Evolutionary conservation across 2,329 filamentous ascomycete genomes (phyloP).

Genomic region (Beauveria rudraprayagi): DNA sequence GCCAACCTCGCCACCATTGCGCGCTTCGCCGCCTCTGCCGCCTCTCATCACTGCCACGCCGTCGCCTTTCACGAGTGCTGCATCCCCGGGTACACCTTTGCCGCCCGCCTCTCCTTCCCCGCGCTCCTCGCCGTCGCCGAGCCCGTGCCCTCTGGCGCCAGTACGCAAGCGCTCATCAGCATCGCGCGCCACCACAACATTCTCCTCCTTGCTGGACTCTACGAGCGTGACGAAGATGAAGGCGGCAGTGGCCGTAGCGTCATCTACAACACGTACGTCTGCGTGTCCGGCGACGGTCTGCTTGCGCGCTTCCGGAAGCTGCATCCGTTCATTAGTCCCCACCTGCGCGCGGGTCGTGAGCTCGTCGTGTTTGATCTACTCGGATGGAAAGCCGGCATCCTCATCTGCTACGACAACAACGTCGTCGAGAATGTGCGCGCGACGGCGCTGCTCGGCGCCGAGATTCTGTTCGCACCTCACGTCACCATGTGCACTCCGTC

Average conservation of each 20-base stretch:
- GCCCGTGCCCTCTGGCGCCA: slow-evolving; percentile 1
- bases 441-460: slow-evolving; percentile 12
- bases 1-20: slow-evolving; percentile 11
- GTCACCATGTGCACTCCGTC: slow-evolving; percentile 17
- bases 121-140: slow-evolving; percentile 10
- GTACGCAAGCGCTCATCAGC: slow-evolving; percentile 1
- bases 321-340: slow-evolving; percentile 15
- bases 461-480: slow-evolving; percentile 16
- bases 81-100: slow-evolving; percentile 13
- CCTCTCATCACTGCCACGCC: neutral
- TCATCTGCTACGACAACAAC: slow-evolving; percentile 18
- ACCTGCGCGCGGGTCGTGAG: slow-evolving; percentile 12
- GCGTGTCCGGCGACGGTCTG: slow-evolving; percentile 11
- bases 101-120: neutral
- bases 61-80: slow-evolving; percentile 14
- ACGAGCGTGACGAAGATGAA: slow-evolving; percentile 8
- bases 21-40: slow-evolving; percentile 4
- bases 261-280: slow-evolving; percentile 16
- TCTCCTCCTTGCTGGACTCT: slow-evolving; percentile 12
- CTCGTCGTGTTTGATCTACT: slow-evolving; percentile 15
- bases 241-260: neutral
- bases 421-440: slow-evolving; percentile 16
- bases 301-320: slow-evolving; percentile 15
- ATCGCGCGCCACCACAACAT: slow-evolving; percentile 1
- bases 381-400: slow-evolving; percentile 15